A percentile compares a stretch with the other conserved stretches of the same genome.
Conservation (phyloP, 1,284 basidiomycete genomes). For the Ganoderma lingzhi region DNA sequence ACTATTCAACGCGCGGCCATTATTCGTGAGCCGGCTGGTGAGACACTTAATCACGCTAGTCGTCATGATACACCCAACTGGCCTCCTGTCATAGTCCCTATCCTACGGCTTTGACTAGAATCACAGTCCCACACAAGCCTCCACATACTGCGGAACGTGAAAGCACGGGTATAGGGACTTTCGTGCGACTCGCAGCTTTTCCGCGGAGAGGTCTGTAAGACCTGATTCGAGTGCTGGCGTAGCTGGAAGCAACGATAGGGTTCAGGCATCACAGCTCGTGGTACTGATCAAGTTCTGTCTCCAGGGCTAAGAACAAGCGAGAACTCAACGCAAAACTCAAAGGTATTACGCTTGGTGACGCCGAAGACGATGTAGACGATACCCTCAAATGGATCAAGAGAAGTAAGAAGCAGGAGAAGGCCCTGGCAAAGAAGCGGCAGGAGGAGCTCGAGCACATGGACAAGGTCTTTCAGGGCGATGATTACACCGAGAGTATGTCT, state of each 20-base stretch:
- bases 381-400: constrained; percentile 90
- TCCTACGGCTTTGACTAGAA: background rate
- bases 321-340: constrained; percentile 91
- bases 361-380: constrained; percentile 75
- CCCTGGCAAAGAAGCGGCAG: constrained; percentile 80
- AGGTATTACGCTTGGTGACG: constrained; percentile 90
- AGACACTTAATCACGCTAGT: constrained; percentile 7
- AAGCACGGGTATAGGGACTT: background rate
- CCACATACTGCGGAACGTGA: background rate
- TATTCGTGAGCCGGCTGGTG: constrained; percentile 4
- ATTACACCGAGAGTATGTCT: constrained; percentile 82
- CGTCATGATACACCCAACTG: background rate
- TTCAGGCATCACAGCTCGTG: background rate
- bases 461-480: constrained; percentile 71
- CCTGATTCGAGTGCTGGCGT: background rate
- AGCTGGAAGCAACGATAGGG: constrained; percentile 6
- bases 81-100: background rate
- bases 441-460: constrained; percentile 86
- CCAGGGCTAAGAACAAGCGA: constrained; percentile 88
- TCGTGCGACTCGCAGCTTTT: background rate
- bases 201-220: background rate
- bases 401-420: constrained; percentile 88
- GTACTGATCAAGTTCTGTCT: constrained; percentile 55
- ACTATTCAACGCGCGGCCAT: background rate
- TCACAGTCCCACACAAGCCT: background rate